Percentiles rank a stretch among this genome's conserved stretches.
Evolutionary conservation across 2,329 filamentous ascomycete species (phyloP).

Genomic region (Metarhizium brunneum): DNA sequence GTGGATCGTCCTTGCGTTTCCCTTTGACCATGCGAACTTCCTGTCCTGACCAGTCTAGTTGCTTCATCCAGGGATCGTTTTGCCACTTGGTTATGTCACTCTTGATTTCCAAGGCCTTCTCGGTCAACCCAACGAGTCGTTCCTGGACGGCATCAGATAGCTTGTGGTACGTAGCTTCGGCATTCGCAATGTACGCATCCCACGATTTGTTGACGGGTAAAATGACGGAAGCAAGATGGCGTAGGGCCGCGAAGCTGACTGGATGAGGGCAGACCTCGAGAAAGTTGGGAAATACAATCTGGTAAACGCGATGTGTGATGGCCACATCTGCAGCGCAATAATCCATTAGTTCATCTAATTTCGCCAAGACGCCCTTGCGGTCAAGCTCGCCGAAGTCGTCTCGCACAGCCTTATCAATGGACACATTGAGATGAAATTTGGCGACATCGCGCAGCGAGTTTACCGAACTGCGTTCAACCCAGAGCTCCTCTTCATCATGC

Average conservation of each 20-base stretch:
- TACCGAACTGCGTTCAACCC: slow-evolving; percentile 89
- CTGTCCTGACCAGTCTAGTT: slow-evolving; percentile 93
- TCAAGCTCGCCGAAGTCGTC: slow-evolving; percentile 82
- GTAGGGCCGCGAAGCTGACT: slow-evolving; percentile 88
- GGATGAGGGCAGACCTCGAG: slow-evolving; percentile 87
- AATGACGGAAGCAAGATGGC: slow-evolving; percentile 89
- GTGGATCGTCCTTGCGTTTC: slow-evolving; percentile 76
- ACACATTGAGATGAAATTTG: slow-evolving; percentile 87
- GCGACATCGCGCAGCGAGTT: slow-evolving; percentile 94
- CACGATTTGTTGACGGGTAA: slow-evolving; percentile 82
- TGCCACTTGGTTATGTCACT: slow-evolving; percentile 58
- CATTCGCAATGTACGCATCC: slow-evolving; percentile 74
- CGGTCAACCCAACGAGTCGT: slow-evolving; percentile 61
- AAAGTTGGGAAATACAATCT: slow-evolving; percentile 86
- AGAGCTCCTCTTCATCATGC: slow-evolving; percentile 88
- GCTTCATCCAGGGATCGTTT: slow-evolving; percentile 81
- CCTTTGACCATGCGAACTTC: slow-evolving; percentile 85
- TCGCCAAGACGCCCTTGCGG: slow-evolving; percentile 57
- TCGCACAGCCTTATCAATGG: slow-evolving; percentile 80
- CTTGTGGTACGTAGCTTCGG: slow-evolving; percentile 74
- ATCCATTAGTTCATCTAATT: slow-evolving; percentile 74
- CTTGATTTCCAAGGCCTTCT: slow-evolving; percentile 70
- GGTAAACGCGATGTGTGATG: slow-evolving; percentile 89
- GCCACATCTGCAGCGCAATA: slow-evolving; percentile 94
- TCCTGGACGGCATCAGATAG: slow-evolving; percentile 71